Conservation (phyloP, 345 rosid species). For the Aethionema arabicum region DNA sequence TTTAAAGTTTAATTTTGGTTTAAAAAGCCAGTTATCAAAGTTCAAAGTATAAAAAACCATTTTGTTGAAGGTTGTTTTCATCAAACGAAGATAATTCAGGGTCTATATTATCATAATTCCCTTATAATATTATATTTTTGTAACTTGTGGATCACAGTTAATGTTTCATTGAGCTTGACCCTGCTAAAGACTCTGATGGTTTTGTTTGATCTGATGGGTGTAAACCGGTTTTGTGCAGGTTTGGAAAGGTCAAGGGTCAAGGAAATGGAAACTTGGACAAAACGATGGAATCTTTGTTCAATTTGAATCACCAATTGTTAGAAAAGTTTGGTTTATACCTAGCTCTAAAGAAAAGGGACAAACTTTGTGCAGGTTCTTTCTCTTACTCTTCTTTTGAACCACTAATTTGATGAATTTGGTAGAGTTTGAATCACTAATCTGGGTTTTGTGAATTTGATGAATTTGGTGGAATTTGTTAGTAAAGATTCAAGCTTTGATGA, state of each 20-base stretch:
- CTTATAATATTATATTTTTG: too few species aligned
- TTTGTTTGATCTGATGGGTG: not conserved
- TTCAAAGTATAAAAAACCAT: too few species aligned
- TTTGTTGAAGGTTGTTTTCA: too few species aligned
- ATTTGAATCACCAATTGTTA: slow-evolving; percentile 65
- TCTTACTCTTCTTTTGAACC: not conserved
- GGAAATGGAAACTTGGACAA: slow-evolving; percentile 95
- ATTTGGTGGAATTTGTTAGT: not conserved
- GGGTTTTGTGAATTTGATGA: too few species aligned
- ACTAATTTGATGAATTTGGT: slow-evolving; percentile 6
- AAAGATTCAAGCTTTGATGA: not conserved
- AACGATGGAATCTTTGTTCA: slow-evolving; percentile 94
- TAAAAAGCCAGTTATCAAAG: too few species aligned
- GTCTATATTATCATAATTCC: too few species aligned
- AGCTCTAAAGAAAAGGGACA: slow-evolving; percentile 80
- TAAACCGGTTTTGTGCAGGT: slow-evolving; percentile 45
- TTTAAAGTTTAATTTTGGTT: too few species aligned
- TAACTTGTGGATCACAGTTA: too few species aligned
- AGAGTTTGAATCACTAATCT: not conserved
- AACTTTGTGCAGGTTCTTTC: slow-evolving; percentile 71
- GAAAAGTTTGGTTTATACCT: slow-evolving; percentile 88
- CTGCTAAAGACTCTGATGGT: slow-evolving; percentile 8
- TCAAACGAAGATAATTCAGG: too few species aligned
- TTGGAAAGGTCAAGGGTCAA: slow-evolving; percentile 98
- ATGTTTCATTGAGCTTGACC: too few species aligned